Percentiles rank a stretch among this genome's conserved stretches.
These are phyloP conservation scores for Cucurbita pepo DNA, from an alignment of 306 rosid genomes.

Conservation along the genomic window DNA sequence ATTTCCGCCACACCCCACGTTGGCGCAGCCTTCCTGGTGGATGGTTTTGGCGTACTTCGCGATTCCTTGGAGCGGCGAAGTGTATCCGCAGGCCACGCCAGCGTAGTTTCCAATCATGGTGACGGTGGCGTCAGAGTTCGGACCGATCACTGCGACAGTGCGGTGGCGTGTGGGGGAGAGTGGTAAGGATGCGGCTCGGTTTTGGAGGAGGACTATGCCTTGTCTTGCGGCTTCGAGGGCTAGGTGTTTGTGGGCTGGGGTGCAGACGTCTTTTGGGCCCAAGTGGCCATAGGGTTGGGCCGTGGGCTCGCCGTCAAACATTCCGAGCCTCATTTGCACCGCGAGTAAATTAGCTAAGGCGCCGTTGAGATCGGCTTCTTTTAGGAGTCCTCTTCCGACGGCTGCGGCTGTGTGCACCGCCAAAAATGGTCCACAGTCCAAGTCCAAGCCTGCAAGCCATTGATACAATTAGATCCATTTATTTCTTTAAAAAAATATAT, in stretches of 20 bases:
- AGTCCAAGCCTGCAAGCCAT: slow-evolving; percentile 38
- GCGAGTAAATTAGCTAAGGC: slow-evolving; percentile 52
- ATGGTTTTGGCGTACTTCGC: slow-evolving; percentile 43
- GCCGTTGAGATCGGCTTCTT: slow-evolving; percentile 34
- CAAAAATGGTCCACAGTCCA: slow-evolving; percentile 79
- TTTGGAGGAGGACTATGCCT: slow-evolving; percentile 54
- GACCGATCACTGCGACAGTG: slow-evolving; percentile 73
- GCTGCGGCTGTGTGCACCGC: slow-evolving; percentile 54
- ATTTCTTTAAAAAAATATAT: too few relatives aligned
- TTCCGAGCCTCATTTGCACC: slow-evolving; percentile 85
- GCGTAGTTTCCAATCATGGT: slow-evolving; percentile 93
- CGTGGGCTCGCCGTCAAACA: slow-evolving; percentile 66
- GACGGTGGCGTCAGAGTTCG: slow-evolving; percentile 60
- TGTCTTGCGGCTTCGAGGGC: slow-evolving; percentile 84
- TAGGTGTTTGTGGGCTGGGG: slow-evolving; percentile 35
- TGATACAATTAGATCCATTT: too few relatives aligned
- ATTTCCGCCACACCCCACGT: slow-evolving; percentile 34
- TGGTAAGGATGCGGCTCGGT: slow-evolving; percentile 36
- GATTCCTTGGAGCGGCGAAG: slow-evolving; percentile 69
- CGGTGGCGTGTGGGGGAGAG: slow-evolving; percentile 23
- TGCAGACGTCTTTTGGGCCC: slow-evolving; percentile 56
- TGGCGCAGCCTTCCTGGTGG: slow-evolving; percentile 43
- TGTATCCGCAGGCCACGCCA: slow-evolving; percentile 79
- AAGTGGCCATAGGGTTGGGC: slow-evolving; percentile 44
- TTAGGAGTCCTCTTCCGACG: slow-evolving; percentile 27